These are phyloP conservation scores for Avicennia marina DNA, from an alignment of 257 asterid genomes.

Conservation along the genomic window DNA sequence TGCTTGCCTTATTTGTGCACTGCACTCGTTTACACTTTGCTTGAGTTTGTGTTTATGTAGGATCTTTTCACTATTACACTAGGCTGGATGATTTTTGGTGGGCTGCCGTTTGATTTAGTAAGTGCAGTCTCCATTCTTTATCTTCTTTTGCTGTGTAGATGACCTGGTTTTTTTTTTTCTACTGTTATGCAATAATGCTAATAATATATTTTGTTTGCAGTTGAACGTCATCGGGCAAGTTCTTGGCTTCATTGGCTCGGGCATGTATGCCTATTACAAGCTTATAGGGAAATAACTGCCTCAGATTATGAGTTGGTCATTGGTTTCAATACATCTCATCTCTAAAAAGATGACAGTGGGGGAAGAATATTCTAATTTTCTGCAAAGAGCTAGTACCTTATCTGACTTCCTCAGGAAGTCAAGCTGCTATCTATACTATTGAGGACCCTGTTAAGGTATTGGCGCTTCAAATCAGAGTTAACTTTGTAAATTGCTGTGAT, in stretches of 20 bases:
- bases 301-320: too few species aligned
- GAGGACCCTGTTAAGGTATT: too few species aligned
- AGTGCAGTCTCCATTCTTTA: conserved; percentile 30
- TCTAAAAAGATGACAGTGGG: too few species aligned
- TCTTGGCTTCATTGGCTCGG: conserved; percentile 90
- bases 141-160: too few species aligned
- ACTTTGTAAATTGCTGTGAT: not conserved
- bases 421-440: conserved; percentile 1
- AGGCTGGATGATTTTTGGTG: conserved; percentile 91
- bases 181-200: not conserved
- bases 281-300: conserved; percentile 69
- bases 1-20: too few species aligned
- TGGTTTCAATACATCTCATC: conserved; percentile 4
- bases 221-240: conserved; percentile 87
- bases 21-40: conserved; percentile 11
- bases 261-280: conserved; percentile 77
- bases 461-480: not conserved
- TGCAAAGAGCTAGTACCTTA: not conserved
- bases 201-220: conserved; percentile 34
- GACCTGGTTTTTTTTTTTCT: too few species aligned
- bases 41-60: conserved; percentile 23
- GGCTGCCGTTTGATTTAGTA: conserved; percentile 92
- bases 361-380: not conserved
- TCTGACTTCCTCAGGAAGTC: not conserved
- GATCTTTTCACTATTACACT: conserved; percentile 91